Base-by-base conservation (phyloP, 441 rosid genomes). In the Pelargonium cotyledonis region DNA sequence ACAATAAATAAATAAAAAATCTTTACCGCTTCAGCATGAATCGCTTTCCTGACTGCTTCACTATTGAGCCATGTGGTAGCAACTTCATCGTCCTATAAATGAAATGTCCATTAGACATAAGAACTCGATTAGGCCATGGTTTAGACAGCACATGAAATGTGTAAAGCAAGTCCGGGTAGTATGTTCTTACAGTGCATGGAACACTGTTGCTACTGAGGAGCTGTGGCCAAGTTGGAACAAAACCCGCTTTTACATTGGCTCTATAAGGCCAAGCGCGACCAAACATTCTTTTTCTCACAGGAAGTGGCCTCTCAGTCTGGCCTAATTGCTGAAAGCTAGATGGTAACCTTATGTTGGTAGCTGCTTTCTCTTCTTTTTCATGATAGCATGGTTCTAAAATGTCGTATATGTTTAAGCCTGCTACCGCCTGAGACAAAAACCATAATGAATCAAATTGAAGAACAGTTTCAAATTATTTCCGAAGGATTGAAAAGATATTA, bases 221-320 rank as follows among this genome's bases (percentile, higher is more conserved):
- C 72, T 91, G 86, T n/a, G 98, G 88, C 98, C 98, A 91, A 69
- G 84, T 86, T 70, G 95, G 96, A 78, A 94, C 86, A 65, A 79
- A 66, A 67, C 97, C 97, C 12, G 82, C 90, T 83, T 85, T 90
- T n/a, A 89, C 91, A 64, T 85, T 78, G 65, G 88, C 87, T 72
- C 90, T 80, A 57, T 89, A 21, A 18, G 98, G 98, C 98, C 98
- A 91, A 6, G 95, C 94, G 10, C 97, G 96, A 70, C 98, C 94
- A 69, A 89, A 90, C 89, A 93, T 86, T 79, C 96, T 86, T 77
- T 73, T 88, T 53, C 95, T 81, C 68, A 90, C 97, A 41, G 89
- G 85, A 70, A 87, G 72, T 79, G 91, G 85, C 79, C 82, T 78
- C 73, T 86, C 82, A 11, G 91, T 86, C 78, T 76, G 79, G 5